These are phyloP conservation scores for Aspergillus conjunctus DNA, from an alignment of 495 filamentous ascomycete genomes.

Conservation along the genomic window DNA sequence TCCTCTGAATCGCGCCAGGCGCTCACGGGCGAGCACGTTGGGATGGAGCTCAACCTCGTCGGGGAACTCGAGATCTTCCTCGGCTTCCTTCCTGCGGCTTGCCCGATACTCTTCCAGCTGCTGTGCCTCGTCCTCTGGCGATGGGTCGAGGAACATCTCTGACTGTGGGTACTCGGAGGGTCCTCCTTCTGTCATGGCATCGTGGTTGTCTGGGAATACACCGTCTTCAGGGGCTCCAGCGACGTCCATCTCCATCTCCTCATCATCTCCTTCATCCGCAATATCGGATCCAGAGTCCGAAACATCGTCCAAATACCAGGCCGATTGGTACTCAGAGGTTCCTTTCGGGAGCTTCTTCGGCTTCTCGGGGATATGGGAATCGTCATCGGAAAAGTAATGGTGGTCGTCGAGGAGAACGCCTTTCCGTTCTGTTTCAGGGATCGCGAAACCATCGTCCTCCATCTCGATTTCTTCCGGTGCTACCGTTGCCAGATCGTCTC, in stretches of 20 bases:
- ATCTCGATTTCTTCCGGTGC: conserved; percentile 83
- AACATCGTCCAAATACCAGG: conserved; percentile 87
- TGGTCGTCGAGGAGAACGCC: conserved; percentile 95
- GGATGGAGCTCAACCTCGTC: conserved; percentile 96
- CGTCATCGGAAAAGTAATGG: conserved; percentile 96
- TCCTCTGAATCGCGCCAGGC: conserved; percentile 81
- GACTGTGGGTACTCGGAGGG: conserved; percentile 87
- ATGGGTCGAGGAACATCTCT: conserved; percentile 86
- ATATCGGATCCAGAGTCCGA: conserved; percentile 87
- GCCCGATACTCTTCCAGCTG: conserved; percentile 77
- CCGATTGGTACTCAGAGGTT: conserved; percentile 89
- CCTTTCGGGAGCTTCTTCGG: conserved; percentile 84
- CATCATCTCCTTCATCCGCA: conserved; percentile 62
- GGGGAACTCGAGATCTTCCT: conserved; percentile 92
- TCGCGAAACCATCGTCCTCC: conserved; percentile 64
- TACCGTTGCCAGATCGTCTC: conserved; percentile 78
- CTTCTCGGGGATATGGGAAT: conserved; percentile 58
- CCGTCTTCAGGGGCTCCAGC: conserved; percentile 71
- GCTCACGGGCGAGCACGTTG: conserved; percentile 80
- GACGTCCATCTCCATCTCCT: conserved; percentile 52
- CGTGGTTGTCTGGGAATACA: conserved; percentile 67
- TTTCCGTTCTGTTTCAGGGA: conserved; percentile 61
- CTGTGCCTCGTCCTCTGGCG: conserved; percentile 81
- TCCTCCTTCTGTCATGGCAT: conserved; percentile 73
- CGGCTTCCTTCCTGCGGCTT: conserved; percentile 72